Conservation (phyloP, 2,329 filamentous ascomycete species). For the Teratosphaeria viscida region DNA sequence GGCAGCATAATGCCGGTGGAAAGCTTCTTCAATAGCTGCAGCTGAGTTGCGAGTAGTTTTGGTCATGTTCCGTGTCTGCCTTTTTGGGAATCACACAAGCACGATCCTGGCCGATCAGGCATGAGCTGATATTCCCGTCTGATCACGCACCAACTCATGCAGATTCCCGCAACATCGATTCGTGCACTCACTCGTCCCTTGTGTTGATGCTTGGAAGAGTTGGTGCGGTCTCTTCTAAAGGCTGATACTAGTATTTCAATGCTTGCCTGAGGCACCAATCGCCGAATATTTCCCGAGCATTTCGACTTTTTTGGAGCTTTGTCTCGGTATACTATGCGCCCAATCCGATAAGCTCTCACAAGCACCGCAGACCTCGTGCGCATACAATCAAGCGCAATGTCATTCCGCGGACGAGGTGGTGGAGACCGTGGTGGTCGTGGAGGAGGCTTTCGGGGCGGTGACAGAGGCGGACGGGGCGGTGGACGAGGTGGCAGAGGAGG, state of each 20-base stretch:
- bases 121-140: background rate
- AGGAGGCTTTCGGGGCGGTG: slow-evolving; percentile 4
- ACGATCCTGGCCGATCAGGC: background rate
- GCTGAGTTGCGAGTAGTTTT: background rate
- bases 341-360: background rate
- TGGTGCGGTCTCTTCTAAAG: background rate
- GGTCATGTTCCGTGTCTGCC: background rate
- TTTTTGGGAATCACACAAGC: background rate
- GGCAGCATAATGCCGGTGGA: slow-evolving; percentile 21
- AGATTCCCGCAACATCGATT: too few species aligned
- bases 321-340: background rate
- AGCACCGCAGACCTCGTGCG: background rate
- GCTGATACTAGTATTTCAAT: background rate
- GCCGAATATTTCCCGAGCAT: background rate
- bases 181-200: too few species aligned
- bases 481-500: slow-evolving; percentile 22
- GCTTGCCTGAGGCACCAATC: background rate
- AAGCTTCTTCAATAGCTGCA: slow-evolving; percentile 16
- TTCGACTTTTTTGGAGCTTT: background rate
- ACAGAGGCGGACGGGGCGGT: slow-evolving; percentile 13
- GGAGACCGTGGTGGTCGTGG: slow-evolving; percentile 14
- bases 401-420: slow-evolving; percentile 13
- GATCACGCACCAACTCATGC: too few species aligned
- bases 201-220: background rate
- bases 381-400: slow-evolving; percentile 2